These are phyloP conservation scores for Colletotrichum godetiae DNA, from an alignment of 2,329 filamentous ascomycete species.

Conservation along the genomic window DNA sequence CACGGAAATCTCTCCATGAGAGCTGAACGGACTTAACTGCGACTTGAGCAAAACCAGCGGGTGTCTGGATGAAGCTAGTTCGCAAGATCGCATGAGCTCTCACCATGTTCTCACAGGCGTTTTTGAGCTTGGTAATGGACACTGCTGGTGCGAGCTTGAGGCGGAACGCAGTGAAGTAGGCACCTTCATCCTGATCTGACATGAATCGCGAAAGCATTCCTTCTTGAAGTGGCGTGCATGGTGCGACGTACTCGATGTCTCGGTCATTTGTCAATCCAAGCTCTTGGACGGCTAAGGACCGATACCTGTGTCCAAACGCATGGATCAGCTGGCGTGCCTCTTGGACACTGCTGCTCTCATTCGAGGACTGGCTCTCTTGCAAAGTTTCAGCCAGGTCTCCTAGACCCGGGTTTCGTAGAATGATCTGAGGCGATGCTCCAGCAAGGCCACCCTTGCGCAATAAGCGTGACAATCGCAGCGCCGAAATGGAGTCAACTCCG, in stretches of 20 bases:
- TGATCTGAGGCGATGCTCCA: conserved; percentile 69
- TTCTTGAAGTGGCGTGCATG: conserved; percentile 87
- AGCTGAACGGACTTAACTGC: conserved; percentile 60
- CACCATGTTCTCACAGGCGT: conserved; percentile 69
- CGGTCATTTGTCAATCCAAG: conserved; percentile 31
- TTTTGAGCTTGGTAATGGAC: conserved; percentile 59
- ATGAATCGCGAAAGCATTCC: conserved; percentile 83
- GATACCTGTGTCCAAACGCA: conserved; percentile 73
- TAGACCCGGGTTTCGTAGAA: conserved; percentile 73
- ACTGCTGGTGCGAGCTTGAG: conserved; percentile 63
- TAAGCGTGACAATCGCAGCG: conserved; percentile 73
- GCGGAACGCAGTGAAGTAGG: conserved; percentile 84
- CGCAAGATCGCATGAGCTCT: conserved; percentile 72
- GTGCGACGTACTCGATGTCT: conserved; percentile 78
- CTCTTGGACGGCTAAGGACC: conserved; percentile 60
- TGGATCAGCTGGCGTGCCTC: conserved; percentile 70
- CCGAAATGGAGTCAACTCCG: conserved; percentile 89
- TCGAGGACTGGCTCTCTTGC: conserved; percentile 23
- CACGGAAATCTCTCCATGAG: conserved; percentile 55
- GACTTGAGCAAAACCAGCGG: conserved; percentile 82
- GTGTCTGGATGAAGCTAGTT: conserved; percentile 77
- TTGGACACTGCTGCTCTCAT: conserved; percentile 44
- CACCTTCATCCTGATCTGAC: conserved; percentile 59
- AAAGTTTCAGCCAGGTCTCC: conserved; percentile 57
- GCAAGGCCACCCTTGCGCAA: conserved; percentile 73